A percentile compares a stretch with the other conserved stretches of the same genome.
Evolutionary conservation across 148 eudicot genomes (phyloP).

Genomic region (Rheum nobile): DNA sequence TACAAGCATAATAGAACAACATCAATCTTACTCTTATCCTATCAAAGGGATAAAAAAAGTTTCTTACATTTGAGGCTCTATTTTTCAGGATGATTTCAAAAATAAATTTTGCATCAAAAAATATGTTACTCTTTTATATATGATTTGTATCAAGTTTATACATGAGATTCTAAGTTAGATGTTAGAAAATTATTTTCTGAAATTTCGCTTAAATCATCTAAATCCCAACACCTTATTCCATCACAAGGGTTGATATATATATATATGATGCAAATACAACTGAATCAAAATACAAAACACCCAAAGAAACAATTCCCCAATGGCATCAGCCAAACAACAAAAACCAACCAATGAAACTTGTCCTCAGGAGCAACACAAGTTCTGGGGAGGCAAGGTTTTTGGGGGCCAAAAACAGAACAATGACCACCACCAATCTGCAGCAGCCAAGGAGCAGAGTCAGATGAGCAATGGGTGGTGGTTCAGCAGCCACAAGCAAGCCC

Average conservation of each 20-base stretch:
- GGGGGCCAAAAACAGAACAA: slow-evolving; percentile 21
- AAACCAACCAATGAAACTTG: slow-evolving; percentile 18
- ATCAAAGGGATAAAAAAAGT: neutral
- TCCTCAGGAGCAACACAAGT: slow-evolving; percentile 9
- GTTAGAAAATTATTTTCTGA: no score
- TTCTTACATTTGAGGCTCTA: no score
- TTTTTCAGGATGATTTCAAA: no score
- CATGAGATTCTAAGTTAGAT: no score
- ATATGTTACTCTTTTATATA: no score
- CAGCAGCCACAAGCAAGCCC: neutral
- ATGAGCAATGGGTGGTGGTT: neutral
- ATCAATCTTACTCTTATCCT: neutral
- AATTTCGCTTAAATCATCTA: no score
- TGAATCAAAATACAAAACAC: neutral
- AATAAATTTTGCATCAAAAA: no score
- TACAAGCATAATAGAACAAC: neutral
- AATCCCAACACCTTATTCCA: no score
- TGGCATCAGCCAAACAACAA: slow-evolving; percentile 30
- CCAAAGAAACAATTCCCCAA: neutral
- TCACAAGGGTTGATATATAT: neutral
- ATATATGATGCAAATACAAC: no score
- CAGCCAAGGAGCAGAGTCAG: slow-evolving; percentile 6
- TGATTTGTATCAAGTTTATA: no score
- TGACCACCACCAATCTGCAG: slow-evolving; percentile 12
- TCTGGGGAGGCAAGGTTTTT: slow-evolving; percentile 25